Evolutionary conservation across 306 rosid genomes (phyloP), one percentile per base, ranked within the genome.

Genomic region (Ziziphus jujuba): DNA sequence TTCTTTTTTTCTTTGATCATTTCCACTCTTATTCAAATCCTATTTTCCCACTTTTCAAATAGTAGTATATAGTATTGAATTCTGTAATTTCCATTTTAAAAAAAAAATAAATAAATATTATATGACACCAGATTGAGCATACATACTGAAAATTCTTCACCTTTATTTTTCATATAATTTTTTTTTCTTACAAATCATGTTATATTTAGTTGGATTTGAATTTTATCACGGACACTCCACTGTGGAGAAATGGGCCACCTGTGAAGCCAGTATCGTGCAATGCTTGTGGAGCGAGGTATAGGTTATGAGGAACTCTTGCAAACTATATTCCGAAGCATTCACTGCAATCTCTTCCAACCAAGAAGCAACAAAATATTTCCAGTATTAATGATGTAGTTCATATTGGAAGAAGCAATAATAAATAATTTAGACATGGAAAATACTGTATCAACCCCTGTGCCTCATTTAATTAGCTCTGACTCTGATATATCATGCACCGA

Each of bases 181-280:
- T 43, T 14, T 14, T 50, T 50, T 50, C 55, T 14, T 50, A 20
- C 3, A 14, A 14, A 50, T n/a, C n/a, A 14, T 50, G 15, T 9
- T 50, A n/a, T 9, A 13, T 5, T 50, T 50, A 14, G 3, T 5
- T 50, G 16, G 6, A n/a, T n/a, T n/a, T n/a, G n/a, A n/a, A 3
- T 50, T 50, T 9, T 2, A 50, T 5, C 11, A 40, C n/a, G 56
- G 72, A 10, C 16, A 56, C 73, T n/a, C 73, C 73, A 17, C 65
- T 69, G 16, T 69, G 73, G 73, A 38, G 72, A 21, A 23, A 68
- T 40, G 64, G 72, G 17, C 72, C 72, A 2, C 72, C 72, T 43
- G 72, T 38, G 54, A 68, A 68, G 16, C 64, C 72, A 43, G 43
- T 68, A 35, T 19, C 56, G 54, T 68, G 72, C 72, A 68, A 68